Evolutionary conservation across 176 grass and related monocot genomes (phyloP), one percentile per base, ranked within the genome.

Genomic region (Microstegium vimineum): DNA sequence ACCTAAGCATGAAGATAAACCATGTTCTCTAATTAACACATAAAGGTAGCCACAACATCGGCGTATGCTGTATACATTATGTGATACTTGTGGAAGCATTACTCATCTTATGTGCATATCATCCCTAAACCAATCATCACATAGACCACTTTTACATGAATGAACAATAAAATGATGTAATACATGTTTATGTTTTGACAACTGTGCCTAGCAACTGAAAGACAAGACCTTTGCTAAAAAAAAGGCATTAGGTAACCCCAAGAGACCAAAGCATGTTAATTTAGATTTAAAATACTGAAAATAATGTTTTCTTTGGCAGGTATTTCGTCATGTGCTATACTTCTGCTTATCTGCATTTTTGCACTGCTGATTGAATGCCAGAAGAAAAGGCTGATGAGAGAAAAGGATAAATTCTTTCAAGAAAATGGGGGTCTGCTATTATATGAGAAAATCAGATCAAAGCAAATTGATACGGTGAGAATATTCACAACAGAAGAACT

Each of bases 361-460:
- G 82, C 70, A 5, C 70, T 89, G n/a, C 51, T 85, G 23, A 81
- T 85, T 32, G 14, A 85, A 75, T 89, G 63, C 1, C 82, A 89
- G 49, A 89, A 85, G 77, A 89, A 54, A 70, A 80, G 74, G 63
- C 62, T 89, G 23, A 61, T 27, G 63, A 80, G 74, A 81, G 82
- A 89, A 85, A 89, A 81, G 10, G 54, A 81, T 2, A 34, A 8
- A 52, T 89, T 89, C 82, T 89, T 89, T 40, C 59, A 80, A 52
- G 42, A 80, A 82, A 82, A 87, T 41, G 79, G 86, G 12, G 86
- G 78, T n/a, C n/a, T 82, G 1, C 22, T 82, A 64, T 16, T 87
- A 40, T 87, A 87, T 82, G 86, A 87, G 18, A 22, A 82, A 52
- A 82, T 87, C 51, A 82, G 78, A 13, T 87, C 86, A n/a, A 87